Conservation (phyloP, 2,329 filamentous ascomycete genomes). For the Aureobasidium zeae region DNA sequence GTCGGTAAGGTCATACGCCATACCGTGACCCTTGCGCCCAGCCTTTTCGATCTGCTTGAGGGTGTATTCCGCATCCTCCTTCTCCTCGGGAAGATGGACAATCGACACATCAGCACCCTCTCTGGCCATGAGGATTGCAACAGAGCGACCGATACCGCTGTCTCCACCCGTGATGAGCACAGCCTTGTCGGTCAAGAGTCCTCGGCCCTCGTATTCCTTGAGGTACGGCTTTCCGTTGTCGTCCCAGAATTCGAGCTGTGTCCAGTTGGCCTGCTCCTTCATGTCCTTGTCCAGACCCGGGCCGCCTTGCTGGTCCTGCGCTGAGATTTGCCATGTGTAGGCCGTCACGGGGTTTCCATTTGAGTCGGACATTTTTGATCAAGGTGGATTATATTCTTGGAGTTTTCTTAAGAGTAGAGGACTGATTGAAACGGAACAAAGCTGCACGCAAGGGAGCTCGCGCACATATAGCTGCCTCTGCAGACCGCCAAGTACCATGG, state of each 20-base stretch:
- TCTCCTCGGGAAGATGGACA: constrained; percentile 47
- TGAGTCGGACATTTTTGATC: too few relatives aligned
- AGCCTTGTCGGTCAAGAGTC: constrained; percentile 27
- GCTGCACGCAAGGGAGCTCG: too few relatives aligned
- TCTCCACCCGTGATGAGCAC: constrained; percentile 23
- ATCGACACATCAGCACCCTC: constrained; percentile 51
- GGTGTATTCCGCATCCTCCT: constrained; percentile 47
- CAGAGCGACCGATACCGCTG: constrained; percentile 41
- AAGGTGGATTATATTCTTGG: too few relatives aligned
- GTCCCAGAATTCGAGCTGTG: constrained; percentile 27
- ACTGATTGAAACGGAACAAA: too few relatives aligned
- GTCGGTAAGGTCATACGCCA: constrained; percentile 43
- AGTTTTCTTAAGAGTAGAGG: too few relatives aligned
- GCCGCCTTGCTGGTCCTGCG: constrained; percentile 26
- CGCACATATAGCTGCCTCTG: too few relatives aligned
- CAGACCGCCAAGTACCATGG: too few relatives aligned
- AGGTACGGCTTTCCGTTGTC: constrained; percentile 27
- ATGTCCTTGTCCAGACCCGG: constrained; percentile 27
- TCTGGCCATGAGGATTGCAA: constrained; percentile 48
- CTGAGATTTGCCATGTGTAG: constrained; percentile 24
- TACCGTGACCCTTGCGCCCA: constrained; percentile 39
- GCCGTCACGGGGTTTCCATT: constrained; percentile 19
- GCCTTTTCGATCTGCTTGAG: constrained; percentile 45
- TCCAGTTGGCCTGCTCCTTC: constrained; percentile 26
- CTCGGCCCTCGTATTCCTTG: constrained; percentile 27